Percentiles rank a stretch among this genome's conserved stretches.
Conservation (phyloP, 768 basidiomycete species). For the Ramaria sp. region DNA sequence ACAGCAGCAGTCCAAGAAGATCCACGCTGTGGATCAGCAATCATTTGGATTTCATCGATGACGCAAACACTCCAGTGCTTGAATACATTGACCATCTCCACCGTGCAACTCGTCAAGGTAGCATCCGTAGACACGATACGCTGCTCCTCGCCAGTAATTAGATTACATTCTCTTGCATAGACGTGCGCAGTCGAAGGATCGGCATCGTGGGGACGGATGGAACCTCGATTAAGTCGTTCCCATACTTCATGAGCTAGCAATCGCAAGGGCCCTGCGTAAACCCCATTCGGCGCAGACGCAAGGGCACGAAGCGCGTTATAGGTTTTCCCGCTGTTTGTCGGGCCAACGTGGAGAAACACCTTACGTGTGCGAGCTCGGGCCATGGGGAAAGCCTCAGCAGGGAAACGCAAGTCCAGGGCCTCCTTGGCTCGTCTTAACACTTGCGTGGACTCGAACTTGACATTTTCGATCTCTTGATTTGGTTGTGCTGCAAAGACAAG, state of each 20-base stretch:
- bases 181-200: slow-evolving; percentile 28
- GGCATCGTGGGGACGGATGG: slow-evolving; percentile 66
- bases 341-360: slow-evolving; percentile 92
- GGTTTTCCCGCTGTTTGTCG: slow-evolving; percentile 97
- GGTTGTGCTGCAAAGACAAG: neutral
- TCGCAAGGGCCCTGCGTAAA: slow-evolving; percentile 86
- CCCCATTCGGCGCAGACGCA: slow-evolving; percentile 57
- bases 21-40: slow-evolving; percentile 70
- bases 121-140: slow-evolving; percentile 51
- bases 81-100: slow-evolving; percentile 70
- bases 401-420: slow-evolving; percentile 12
- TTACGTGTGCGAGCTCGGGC: slow-evolving; percentile 60
- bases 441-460: neutral
- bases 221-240: slow-evolving; percentile 82
- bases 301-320: slow-evolving; percentile 86
- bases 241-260: slow-evolving; percentile 94
- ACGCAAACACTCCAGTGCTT: slow-evolving; percentile 66
- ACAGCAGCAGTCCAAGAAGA: slow-evolving; percentile 76
- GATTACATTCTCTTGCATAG: slow-evolving; percentile 61
- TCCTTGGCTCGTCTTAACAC: neutral
- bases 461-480: neutral
- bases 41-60: slow-evolving; percentile 96
- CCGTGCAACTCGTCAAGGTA: slow-evolving; percentile 68
- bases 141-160: slow-evolving; percentile 87
- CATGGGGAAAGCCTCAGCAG: slow-evolving; percentile 13